These are phyloP conservation scores for Suillus discolor DNA, from an alignment of 768 basidiomycete species.

Conservation along the genomic window DNA sequence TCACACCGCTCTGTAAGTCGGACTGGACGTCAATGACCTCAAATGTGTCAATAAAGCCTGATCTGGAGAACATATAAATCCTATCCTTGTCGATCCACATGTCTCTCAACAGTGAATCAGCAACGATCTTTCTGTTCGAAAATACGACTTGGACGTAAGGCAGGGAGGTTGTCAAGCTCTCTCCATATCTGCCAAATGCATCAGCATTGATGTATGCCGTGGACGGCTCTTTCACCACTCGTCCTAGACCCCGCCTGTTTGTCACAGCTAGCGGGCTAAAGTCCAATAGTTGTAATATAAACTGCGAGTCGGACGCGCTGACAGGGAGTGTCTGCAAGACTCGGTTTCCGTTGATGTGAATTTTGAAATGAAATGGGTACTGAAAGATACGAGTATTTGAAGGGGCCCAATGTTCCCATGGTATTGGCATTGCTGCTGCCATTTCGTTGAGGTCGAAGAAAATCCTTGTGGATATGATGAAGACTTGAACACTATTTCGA, in stretches of 20 bases:
- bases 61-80: background rate
- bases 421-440: background rate
- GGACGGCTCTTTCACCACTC: background rate
- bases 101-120: background rate
- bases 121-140: background rate
- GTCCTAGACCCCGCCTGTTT: background rate
- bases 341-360: background rate
- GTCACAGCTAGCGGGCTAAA: background rate
- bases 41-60: background rate
- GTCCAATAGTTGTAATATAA: background rate
- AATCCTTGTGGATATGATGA: background rate
- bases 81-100: background rate
- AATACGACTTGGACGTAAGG: background rate
- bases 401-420: background rate
- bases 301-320: background rate
- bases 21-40: background rate
- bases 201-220: too few relatives aligned
- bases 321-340: background rate
- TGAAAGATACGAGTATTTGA: background rate
- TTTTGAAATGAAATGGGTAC: background rate
- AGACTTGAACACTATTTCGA: too few relatives aligned
- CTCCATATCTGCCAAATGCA: background rate
- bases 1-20: background rate
- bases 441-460: background rate
- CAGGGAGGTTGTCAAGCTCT: background rate